phyloP scores from a whole-genome alignment of 2,329 filamentous ascomycete species.

The Elsinoe batatas region DNA sequence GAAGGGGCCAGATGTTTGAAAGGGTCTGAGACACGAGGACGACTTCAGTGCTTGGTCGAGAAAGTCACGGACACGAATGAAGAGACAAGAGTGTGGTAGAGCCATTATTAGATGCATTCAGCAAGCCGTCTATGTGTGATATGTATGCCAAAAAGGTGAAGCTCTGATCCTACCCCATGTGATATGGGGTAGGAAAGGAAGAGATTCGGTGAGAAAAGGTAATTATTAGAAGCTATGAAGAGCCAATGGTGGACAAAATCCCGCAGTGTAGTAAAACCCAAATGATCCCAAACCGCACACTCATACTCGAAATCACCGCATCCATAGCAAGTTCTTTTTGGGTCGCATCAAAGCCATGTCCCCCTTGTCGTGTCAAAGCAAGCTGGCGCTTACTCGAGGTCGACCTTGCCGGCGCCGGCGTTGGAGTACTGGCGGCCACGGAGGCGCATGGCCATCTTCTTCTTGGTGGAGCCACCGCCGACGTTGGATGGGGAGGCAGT shows the following conservation, averaged over 20 bases:
- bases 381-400: not conserved
- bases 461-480: not conserved
- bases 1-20: too few species aligned
- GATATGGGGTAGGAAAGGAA: not conserved
- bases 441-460: not conserved
- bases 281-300: not conserved
- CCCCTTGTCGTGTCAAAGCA: not conserved
- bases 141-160: not conserved
- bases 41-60: not conserved
- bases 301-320: not conserved
- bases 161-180: not conserved
- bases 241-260: not conserved
- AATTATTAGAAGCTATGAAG: constrained; percentile 4
- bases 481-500: not conserved
- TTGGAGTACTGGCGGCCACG: constrained; percentile 9
- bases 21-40: not conserved
- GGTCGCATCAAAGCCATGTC: not conserved
- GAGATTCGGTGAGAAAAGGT: not conserved
- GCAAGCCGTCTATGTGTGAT: not conserved
- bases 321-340: not conserved
- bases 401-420: not conserved
- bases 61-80: not conserved
- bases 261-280: not conserved
- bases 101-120: not conserved
- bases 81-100: not conserved